A percentile compares a stretch with the other conserved stretches of the same genome.
Evolutionary conservation across 192 early-diverging fungal species (phyloP).

Genomic region (Rhizoclosmatium globosum): DNA sequence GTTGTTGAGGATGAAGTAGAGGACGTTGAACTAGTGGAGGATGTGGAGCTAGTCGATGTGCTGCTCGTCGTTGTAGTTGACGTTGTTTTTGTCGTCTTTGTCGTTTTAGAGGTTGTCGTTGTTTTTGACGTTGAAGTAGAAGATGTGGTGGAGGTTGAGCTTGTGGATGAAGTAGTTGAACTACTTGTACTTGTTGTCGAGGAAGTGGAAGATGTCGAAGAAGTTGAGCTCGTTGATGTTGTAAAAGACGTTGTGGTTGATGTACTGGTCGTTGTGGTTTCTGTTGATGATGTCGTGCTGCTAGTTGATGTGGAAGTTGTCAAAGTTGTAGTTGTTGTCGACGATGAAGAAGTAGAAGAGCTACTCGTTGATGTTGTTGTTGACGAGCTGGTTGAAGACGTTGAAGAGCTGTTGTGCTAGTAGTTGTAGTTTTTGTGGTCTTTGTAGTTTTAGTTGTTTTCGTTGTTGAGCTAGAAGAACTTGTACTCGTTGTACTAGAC

Average conservation of each 20-base stretch:
- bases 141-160: neutral
- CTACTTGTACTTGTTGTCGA: too few relatives aligned
- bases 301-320: neutral
- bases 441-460: neutral
- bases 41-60: too few relatives aligned
- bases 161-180: neutral
- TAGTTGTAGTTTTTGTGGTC: neutral
- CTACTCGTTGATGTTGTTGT: neutral
- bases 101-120: neutral
- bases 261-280: neutral
- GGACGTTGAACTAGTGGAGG: too few relatives aligned
- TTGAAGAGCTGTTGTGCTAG: neutral
- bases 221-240: too few relatives aligned
- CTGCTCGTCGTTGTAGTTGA: too few relatives aligned
- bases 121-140: neutral
- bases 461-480: too few relatives aligned
- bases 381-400: neutral
- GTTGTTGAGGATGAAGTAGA: too few relatives aligned
- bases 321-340: neutral
- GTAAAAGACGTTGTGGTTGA: neutral
- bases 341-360: too few relatives aligned
- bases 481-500: too few relatives aligned
- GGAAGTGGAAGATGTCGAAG: too few relatives aligned
- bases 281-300: neutral
- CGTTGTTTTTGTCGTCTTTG: too few relatives aligned